These are phyloP conservation scores for Candida parachauliodes DNA, from an alignment of 805 yeast genomes.

Conservation along the genomic window DNA sequence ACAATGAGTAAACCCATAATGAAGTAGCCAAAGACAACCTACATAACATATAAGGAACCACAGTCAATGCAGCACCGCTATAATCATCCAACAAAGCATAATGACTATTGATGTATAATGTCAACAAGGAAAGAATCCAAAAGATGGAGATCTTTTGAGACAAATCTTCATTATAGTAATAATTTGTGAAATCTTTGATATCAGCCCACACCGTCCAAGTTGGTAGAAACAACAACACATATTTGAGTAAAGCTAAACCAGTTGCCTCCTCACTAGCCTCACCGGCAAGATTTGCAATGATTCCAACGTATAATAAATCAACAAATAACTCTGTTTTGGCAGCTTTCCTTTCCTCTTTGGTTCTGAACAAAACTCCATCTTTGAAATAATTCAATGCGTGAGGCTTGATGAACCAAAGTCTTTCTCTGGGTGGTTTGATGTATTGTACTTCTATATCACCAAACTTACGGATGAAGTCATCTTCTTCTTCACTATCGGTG, in stretches of 20 bases:
- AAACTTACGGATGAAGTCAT: conserved; percentile 44
- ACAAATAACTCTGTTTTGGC: conserved; percentile 54
- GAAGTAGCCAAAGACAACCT: conserved; percentile 35
- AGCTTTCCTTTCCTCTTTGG: conserved; percentile 52
- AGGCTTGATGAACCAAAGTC: conserved; percentile 46
- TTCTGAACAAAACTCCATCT: conserved; percentile 52
- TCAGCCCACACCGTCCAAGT: conserved; percentile 68
- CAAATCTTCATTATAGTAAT: conserved; percentile 58
- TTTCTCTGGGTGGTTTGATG: conserved; percentile 39
- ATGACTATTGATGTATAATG: conserved; percentile 51
- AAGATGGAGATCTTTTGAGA: conserved; percentile 49
- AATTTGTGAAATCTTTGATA: conserved; percentile 59
- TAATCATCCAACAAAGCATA: conserved; percentile 31
- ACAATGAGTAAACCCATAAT: conserved; percentile 40
- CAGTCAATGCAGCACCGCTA: conserved; percentile 38
- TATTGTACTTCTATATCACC: conserved; percentile 48
- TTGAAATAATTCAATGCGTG: conserved; percentile 60
- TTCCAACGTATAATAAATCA: conserved; percentile 63
- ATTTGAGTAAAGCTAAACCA: conserved; percentile 45
- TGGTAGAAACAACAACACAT: conserved; percentile 50
- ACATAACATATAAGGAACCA: conserved; percentile 48
- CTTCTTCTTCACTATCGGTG: conserved; percentile 32
- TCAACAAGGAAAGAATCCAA: conserved; percentile 50
- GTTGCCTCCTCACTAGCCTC: conserved; percentile 48
- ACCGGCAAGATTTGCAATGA: conserved; percentile 56